Evolutionary conservation across 208 protist species (phyloP).

Genomic region (Leishmania tropica): DNA sequence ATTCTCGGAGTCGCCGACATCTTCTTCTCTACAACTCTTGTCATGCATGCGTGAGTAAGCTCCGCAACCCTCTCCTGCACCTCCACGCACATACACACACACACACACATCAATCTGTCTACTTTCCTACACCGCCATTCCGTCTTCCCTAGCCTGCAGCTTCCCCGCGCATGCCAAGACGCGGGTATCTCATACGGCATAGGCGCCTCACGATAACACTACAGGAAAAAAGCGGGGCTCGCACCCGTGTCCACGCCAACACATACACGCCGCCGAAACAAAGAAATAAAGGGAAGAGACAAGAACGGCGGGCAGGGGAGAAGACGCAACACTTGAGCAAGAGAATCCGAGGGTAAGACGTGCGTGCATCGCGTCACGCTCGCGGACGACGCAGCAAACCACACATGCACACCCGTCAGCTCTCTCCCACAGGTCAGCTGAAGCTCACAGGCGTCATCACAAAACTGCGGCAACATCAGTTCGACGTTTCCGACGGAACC

Average conservation of each 20-base stretch:
- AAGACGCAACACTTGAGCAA: not conserved
- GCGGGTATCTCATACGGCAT: not conserved
- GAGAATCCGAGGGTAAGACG: not conserved
- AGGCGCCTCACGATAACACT: slow-evolving; percentile 1
- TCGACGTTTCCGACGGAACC: slow-evolving; percentile 53
- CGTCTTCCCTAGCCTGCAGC: not conserved
- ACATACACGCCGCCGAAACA: not conserved
- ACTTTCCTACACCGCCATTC: not conserved
- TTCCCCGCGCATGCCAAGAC: not conserved
- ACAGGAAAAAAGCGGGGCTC: not conserved
- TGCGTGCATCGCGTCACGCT: not conserved
- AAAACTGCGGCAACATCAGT: not conserved
- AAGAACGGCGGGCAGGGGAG: not conserved
- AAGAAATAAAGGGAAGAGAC: not conserved
- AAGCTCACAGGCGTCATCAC: not conserved
- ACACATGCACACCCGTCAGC: not conserved
- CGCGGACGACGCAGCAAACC: not conserved
- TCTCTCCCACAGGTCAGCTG: not conserved
- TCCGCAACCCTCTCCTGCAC: not conserved
- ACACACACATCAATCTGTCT: not conserved
- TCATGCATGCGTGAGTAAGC: not conserved
- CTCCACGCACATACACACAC: not conserved
- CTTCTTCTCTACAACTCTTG: not conserved
- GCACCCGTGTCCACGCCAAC: not conserved
- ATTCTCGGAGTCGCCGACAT: not conserved